Evolutionary conservation across 305 asterid genomes (phyloP).

Genomic region (Withania somnifera): DNA sequence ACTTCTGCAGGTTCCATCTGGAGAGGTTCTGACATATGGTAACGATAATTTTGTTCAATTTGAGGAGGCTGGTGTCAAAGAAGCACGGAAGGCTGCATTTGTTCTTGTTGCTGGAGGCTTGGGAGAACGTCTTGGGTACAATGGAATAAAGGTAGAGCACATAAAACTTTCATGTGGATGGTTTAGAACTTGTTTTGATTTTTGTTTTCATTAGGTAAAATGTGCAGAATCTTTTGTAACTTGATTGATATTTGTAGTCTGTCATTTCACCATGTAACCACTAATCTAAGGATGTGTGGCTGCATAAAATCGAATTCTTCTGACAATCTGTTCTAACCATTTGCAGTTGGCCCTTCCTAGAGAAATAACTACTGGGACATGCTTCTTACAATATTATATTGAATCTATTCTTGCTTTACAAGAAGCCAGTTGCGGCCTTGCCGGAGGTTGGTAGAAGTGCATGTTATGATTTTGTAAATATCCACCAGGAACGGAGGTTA

Average conservation of each 20-base stretch:
- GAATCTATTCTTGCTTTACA: constrained; percentile 88
- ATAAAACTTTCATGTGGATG: background rate
- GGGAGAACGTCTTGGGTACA: constrained; percentile 99
- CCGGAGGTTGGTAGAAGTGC: constrained; percentile 45
- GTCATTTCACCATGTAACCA: background rate
- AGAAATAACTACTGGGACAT: constrained; percentile 74
- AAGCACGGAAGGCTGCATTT: constrained; percentile 84
- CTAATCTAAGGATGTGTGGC: background rate
- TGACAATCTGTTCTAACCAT: constrained; percentile 14
- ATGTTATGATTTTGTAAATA: background rate
- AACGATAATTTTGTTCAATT: constrained; percentile 51
- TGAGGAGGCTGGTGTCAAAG: constrained; percentile 83
- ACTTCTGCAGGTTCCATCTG: constrained; percentile 79
- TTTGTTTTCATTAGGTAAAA: background rate
- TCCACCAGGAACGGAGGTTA: background rate
- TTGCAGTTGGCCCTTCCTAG: constrained; percentile 89
- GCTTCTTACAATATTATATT: constrained; percentile 81
- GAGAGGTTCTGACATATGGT: constrained; percentile 72
- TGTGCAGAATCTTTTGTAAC: background rate
- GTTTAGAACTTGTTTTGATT: background rate
- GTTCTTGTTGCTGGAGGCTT: constrained; percentile 99
- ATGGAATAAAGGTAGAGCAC: constrained; percentile 74
- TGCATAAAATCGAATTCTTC: constrained; percentile 1
- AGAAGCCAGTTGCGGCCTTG: constrained; percentile 61
- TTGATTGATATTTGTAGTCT: background rate